Evolutionary conservation across 139 green algal species (phyloP).

Genomic region (Volvox reticuliferus): DNA sequence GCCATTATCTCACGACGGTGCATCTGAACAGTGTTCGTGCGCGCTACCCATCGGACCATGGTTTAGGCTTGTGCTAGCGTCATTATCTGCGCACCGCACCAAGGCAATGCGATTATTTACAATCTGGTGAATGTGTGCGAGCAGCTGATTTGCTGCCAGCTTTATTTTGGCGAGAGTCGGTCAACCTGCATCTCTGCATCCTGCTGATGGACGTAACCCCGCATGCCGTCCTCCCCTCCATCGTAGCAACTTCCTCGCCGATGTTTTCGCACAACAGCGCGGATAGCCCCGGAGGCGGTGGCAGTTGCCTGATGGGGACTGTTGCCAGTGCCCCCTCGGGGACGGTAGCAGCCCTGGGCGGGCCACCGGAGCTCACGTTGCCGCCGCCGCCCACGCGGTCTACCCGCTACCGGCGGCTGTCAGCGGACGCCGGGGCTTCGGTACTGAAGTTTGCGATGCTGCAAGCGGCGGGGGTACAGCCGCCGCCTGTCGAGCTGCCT

Average conservation of each 20-base stretch:
- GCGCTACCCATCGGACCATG: no score
- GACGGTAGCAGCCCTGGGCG: neutral
- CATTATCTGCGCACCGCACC: no score
- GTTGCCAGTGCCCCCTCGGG: neutral
- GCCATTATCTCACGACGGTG: no score
- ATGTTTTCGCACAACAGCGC: slow-evolving; percentile 41
- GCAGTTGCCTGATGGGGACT: neutral
- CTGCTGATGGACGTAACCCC: neutral
- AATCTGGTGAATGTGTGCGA: no score
- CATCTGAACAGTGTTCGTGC: no score
- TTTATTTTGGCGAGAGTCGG: no score
- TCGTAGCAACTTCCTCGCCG: neutral
- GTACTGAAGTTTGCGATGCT: slow-evolving; percentile 38
- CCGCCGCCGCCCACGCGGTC: slow-evolving; percentile 3
- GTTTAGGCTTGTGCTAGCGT: no score
- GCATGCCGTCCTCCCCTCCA: neutral
- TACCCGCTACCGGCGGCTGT: slow-evolving; percentile 29
- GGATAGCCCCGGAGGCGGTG: neutral
- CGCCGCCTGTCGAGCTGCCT: neutral
- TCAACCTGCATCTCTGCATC: no score
- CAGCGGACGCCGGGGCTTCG: neutral
- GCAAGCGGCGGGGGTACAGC: slow-evolving; percentile 25
- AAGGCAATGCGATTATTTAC: no score
- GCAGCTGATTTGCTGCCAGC: no score
- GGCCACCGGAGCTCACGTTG: neutral